A percentile compares a stretch with the other conserved stretches of the same genome.
Conservation (phyloP, 2,329 filamentous ascomycete genomes). For the Leptographium flavum region DNA sequence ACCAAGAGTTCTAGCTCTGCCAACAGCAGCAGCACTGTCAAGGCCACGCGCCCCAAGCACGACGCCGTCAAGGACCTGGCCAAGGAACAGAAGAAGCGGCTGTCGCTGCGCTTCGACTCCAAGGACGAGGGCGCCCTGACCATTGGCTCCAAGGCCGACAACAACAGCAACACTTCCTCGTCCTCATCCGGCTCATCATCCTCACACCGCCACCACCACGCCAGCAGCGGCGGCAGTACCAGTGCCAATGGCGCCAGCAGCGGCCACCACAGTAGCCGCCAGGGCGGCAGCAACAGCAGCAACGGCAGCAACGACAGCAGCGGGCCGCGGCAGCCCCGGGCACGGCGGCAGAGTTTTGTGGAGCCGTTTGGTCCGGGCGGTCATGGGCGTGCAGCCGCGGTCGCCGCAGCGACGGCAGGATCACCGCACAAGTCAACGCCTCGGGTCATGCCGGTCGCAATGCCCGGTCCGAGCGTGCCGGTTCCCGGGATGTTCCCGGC, state of each 20-base stretch:
- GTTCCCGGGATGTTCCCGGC: neutral
- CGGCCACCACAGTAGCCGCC: neutral
- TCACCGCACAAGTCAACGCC: neutral
- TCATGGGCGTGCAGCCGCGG: constrained; percentile 4
- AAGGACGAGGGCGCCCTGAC: neutral
- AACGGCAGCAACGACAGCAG: constrained; percentile 2
- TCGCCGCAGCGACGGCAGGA: neutral
- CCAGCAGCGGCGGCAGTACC: neutral
- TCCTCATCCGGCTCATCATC: constrained; percentile 3
- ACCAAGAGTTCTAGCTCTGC: constrained; percentile 3
- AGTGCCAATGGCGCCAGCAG: no score
- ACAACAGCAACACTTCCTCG: constrained; percentile 2
- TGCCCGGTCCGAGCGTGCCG: neutral
- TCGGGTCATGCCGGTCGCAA: neutral
- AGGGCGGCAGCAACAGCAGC: constrained; percentile 12
- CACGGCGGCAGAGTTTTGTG: constrained; percentile 14
- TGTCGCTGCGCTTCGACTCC: constrained; percentile 17
- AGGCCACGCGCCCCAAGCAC: constrained; percentile 4
- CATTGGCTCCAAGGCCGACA: neutral
- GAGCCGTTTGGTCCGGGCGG: constrained; percentile 16
- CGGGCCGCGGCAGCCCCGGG: constrained; percentile 5
- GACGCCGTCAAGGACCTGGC: constrained; percentile 7
- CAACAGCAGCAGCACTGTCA: constrained; percentile 11
- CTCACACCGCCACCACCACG: constrained; percentile 3
- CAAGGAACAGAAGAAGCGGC: constrained; percentile 15